Evolutionary conservation across 805 yeast genomes (phyloP).

Genomic region (Metschnikowia bowlesiae): DNA sequence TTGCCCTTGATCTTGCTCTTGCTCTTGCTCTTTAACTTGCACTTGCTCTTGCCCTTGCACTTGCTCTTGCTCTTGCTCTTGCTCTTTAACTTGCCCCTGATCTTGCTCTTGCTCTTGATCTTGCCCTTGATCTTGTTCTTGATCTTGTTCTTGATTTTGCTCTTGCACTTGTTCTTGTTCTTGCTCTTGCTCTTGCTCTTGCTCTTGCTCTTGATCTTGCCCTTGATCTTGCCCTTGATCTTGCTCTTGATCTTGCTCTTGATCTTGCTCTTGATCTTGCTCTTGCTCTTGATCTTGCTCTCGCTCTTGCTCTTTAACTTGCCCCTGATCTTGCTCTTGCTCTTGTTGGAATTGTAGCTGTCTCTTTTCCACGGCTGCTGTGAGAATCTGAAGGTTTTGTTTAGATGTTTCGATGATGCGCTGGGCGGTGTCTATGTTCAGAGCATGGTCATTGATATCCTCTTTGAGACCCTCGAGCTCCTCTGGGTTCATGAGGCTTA

Average conservation of each 20-base stretch:
- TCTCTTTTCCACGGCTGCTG: constrained; percentile 23
- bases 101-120: too few relatives aligned
- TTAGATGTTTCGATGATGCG: constrained; percentile 36
- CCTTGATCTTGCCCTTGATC: not conserved
- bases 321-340: constrained; percentile 6
- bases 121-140: too few relatives aligned
- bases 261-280: constrained; percentile 6
- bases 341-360: constrained; percentile 12
- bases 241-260: not conserved
- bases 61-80: too few relatives aligned
- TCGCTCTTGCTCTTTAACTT: not conserved
- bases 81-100: too few relatives aligned
- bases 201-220: too few relatives aligned
- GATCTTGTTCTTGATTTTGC: too few relatives aligned
- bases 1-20: too few relatives aligned
- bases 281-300: not conserved
- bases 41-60: too few relatives aligned
- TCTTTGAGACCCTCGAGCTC: constrained; percentile 40
- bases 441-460: constrained; percentile 47
- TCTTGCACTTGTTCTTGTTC: too few relatives aligned
- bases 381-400: constrained; percentile 45
- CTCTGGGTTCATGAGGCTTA: constrained; percentile 29
- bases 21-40: too few relatives aligned
- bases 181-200: too few relatives aligned
- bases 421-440: constrained; percentile 50